Conservation (phyloP, 495 filamentous ascomycete genomes). For the Collariella sp. region DNA sequence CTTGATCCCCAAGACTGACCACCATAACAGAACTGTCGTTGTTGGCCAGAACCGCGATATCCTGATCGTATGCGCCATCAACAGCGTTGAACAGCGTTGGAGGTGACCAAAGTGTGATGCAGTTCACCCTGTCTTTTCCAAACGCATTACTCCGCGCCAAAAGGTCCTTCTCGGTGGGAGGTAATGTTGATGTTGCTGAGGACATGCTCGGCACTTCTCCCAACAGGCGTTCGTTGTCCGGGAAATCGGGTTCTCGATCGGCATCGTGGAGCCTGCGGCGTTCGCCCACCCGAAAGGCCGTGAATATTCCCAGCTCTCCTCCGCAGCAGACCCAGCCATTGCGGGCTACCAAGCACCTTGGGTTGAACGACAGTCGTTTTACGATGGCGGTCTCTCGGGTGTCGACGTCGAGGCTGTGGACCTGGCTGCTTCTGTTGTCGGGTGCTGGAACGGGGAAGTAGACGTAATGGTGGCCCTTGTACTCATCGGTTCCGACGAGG, state of each 20-base stretch:
- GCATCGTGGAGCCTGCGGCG: conserved; percentile 23
- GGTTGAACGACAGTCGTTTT: conserved; percentile 69
- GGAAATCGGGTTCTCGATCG: conserved; percentile 27
- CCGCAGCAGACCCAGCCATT: conserved; percentile 87
- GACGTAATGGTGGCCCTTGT: conserved; percentile 47
- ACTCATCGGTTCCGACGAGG: conserved; percentile 70
- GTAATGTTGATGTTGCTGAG: conserved; percentile 13
- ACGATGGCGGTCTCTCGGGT: conserved; percentile 67
- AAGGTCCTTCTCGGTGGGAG: conserved; percentile 28
- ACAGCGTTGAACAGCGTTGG: conserved; percentile 11
- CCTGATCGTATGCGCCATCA: conserved; percentile 32
- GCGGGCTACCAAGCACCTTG: conserved; percentile 73
- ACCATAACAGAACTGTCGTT: conserved; percentile 83
- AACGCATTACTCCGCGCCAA: conserved; percentile 33
- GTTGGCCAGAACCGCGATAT: conserved; percentile 52
- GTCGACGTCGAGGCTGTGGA: conserved; percentile 64
- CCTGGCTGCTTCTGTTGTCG: conserved; percentile 37
- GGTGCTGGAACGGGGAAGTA: conserved; percentile 66
- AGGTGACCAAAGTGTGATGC: conserved; percentile 48
- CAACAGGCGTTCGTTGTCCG: conserved; percentile 55
- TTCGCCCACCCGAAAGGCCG: conserved; percentile 57
- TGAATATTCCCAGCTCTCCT: conserved; percentile 77
- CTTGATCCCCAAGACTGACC: conserved; percentile 50
- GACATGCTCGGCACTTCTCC: conserved; percentile 34
- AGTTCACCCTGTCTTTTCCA: conserved; percentile 46